phyloP scores from a whole-genome alignment of 495 filamentous ascomycete species.

The Evansstolkia leycettana region DNA sequence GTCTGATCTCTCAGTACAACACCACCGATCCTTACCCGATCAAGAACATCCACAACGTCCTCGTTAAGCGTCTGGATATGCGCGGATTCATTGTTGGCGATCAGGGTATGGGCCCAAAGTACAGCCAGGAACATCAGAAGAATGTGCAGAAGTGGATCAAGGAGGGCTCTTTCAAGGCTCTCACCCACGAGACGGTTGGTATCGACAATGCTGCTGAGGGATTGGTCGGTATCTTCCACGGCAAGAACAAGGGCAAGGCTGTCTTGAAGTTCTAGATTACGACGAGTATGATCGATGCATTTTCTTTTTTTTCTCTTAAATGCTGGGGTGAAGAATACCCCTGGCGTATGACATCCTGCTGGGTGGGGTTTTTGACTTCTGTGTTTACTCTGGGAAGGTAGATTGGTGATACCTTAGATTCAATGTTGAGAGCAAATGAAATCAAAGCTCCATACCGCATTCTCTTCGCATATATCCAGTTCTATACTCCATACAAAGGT shows the following conservation, averaged over 20 bases:
- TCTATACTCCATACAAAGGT: too few relatives aligned
- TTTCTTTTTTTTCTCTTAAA: too few relatives aligned
- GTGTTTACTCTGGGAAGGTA: too few relatives aligned
- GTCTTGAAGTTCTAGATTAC: conserved; percentile 54
- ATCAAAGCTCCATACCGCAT: too few relatives aligned
- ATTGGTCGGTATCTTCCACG: conserved; percentile 74
- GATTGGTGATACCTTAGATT: too few relatives aligned
- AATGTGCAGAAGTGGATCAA: conserved; percentile 74
- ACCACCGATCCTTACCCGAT: conserved; percentile 47
- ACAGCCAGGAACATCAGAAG: conserved; percentile 66
- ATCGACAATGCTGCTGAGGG: conserved; percentile 76
- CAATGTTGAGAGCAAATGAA: too few relatives aligned
- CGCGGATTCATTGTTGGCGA: conserved; percentile 72
- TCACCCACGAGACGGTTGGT: conserved; percentile 58
- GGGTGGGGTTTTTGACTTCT: too few relatives aligned
- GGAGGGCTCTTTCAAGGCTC: conserved; percentile 67
- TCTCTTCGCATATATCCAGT: too few relatives aligned
- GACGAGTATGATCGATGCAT: neutral
- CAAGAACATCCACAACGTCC: conserved; percentile 45
- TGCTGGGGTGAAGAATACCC: too few relatives aligned
- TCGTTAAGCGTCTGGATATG: conserved; percentile 45
- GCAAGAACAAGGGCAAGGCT: conserved; percentile 89
- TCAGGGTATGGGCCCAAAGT: conserved; percentile 54
- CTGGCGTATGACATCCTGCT: too few relatives aligned
- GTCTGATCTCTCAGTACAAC: conserved; percentile 77